Conservation (phyloP, 2,329 filamentous ascomycete genomes). For the Fusarium goolgardi region DNA sequence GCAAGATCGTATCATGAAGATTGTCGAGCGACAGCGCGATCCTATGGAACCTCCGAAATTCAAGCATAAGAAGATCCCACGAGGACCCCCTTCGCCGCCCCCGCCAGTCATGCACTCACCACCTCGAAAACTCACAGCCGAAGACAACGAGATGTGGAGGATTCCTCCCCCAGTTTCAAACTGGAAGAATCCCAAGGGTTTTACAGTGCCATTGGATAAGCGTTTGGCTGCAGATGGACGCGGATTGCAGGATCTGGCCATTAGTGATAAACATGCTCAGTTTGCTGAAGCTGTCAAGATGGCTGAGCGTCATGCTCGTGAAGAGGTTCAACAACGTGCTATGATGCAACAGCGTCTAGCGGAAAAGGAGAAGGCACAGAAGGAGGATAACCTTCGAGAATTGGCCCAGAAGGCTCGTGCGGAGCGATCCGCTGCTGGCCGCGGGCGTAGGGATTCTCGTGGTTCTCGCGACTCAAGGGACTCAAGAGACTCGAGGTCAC, state of each 20-base stretch:
- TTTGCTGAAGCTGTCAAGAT: constrained; percentile 95
- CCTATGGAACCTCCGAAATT: constrained; percentile 98
- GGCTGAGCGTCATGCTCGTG: constrained; percentile 91
- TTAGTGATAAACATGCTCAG: constrained; percentile 98
- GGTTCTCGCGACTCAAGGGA: constrained; percentile 55
- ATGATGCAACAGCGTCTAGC: constrained; percentile 96
- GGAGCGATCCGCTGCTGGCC: constrained; percentile 71
- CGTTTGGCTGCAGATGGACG: constrained; percentile 92
- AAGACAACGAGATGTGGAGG: constrained; percentile 97
- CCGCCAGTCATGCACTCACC: constrained; percentile 96
- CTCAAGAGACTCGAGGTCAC: constrained; percentile 56
- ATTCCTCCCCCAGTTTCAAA: constrained; percentile 90
- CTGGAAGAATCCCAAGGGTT: constrained; percentile 99
- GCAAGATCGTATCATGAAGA: constrained; percentile 97
- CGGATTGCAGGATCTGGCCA: constrained; percentile 90
- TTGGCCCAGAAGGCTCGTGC: constrained; percentile 93
- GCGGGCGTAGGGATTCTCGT: constrained; percentile 55
- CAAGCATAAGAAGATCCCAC: constrained; percentile 98
- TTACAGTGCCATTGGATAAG: constrained; percentile 95
- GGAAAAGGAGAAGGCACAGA: constrained; percentile 94
- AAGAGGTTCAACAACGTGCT: constrained; percentile 92
- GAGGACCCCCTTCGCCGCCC: constrained; percentile 90
- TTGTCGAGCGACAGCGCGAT: constrained; percentile 92
- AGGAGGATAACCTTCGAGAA: constrained; percentile 89
- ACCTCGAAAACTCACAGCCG: constrained; percentile 92